Percentiles rank a stretch among this genome's conserved stretches.
Conservation (phyloP, 345 rosid genomes). For the Fremontodendron californicum region DNA sequence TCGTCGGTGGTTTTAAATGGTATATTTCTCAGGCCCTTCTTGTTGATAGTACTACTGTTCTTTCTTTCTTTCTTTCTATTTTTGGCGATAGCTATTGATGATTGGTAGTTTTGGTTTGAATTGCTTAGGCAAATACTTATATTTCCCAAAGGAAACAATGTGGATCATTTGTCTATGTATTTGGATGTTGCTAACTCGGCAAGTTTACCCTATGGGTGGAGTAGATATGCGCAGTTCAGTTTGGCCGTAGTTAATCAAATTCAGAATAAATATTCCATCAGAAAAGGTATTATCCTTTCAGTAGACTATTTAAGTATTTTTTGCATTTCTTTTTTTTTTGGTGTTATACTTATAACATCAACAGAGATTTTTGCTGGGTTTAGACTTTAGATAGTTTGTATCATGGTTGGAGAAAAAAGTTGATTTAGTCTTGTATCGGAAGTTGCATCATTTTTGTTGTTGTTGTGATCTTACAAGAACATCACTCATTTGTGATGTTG, state of each 20-base stretch:
- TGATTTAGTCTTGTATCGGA: background rate
- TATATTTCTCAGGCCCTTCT: conserved; percentile 15
- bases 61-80: background rate
- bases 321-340: too few species aligned
- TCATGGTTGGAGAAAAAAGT: background rate
- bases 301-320: background rate
- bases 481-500: background rate
- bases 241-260: conserved; percentile 81
- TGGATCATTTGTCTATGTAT: conserved; percentile 91
- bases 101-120: conserved; percentile 6
- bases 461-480: background rate
- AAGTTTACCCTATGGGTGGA: conserved; percentile 86
- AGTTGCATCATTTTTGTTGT: background rate
- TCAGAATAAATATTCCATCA: conserved; percentile 61
- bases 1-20: conserved; percentile 94
- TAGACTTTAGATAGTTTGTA: background rate
- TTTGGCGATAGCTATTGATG: background rate
- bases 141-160: conserved; percentile 89
- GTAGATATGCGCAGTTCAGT: conserved; percentile 89
- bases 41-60: conserved; percentile 9
- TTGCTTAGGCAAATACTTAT: conserved; percentile 74
- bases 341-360: background rate
- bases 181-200: conserved; percentile 89
- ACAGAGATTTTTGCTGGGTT: background rate
- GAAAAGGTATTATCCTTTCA: conserved; percentile 57